Evolutionary conservation across 1,139 yeast species (phyloP).

Genomic region (Pichia kudriavzevii): DNA sequence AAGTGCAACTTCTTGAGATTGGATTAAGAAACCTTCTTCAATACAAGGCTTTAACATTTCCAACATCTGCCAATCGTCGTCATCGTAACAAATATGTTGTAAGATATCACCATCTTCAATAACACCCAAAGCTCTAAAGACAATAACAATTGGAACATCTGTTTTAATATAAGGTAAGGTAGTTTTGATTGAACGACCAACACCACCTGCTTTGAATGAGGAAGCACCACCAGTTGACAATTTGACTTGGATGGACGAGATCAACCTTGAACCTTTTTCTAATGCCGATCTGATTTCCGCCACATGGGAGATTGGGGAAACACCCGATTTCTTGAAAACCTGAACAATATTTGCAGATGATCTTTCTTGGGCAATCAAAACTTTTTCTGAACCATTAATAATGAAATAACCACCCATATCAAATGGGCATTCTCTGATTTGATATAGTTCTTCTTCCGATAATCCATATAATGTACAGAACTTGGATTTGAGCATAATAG

Average conservation of each 20-base stretch:
- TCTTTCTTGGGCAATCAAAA: constrained; percentile 95
- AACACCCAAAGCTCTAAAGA: constrained; percentile 94
- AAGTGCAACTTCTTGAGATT: constrained; percentile 95
- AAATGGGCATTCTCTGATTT: constrained; percentile 95
- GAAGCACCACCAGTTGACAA: constrained; percentile 46
- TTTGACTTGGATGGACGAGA: constrained; percentile 90
- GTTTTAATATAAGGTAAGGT: constrained; percentile 94
- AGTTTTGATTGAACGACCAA: constrained; percentile 83
- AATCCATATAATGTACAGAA: constrained; percentile 90
- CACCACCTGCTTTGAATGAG: constrained; percentile 36
- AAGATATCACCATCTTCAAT: constrained; percentile 98
- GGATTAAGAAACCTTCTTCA: constrained; percentile 97
- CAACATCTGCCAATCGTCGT: constrained; percentile 98
- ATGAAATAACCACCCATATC: constrained; percentile 99
- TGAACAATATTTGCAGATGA: constrained; percentile 98
- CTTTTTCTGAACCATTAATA: constrained; percentile 97
- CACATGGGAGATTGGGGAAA: constrained; percentile 90
- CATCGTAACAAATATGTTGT: constrained; percentile 96
- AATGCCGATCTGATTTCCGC: constrained; percentile 96
- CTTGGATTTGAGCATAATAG: constrained; percentile 94
- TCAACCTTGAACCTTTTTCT: constrained; percentile 93
- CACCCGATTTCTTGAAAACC: constrained; percentile 96
- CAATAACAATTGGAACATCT: constrained; percentile 94
- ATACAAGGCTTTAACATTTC: constrained; percentile 99
- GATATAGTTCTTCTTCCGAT: constrained; percentile 91